phyloP scores from a whole-genome alignment of 345 rosid genomes.

The Syzygium grande region DNA sequence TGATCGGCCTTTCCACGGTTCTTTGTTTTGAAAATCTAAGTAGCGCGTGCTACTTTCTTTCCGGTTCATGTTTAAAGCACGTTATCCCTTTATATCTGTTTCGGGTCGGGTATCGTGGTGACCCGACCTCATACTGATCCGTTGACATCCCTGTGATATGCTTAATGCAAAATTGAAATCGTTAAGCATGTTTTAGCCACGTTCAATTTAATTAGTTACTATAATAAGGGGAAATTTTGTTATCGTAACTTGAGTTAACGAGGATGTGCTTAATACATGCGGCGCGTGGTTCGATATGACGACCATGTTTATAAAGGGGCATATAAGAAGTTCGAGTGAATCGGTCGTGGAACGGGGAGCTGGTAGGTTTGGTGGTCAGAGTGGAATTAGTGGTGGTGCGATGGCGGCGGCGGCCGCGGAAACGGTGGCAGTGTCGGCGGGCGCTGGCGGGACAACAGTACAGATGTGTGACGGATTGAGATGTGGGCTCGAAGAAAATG shows the following conservation, averaged over 20 bases:
- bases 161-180: not conserved
- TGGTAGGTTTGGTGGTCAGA: not conserved
- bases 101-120: not conserved
- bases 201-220: not conserved
- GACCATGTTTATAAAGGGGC: not conserved
- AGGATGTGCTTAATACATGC: not conserved
- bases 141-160: fast-evolving
- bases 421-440: fast-evolving
- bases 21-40: no score
- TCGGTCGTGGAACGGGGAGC: not conserved
- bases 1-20: not conserved
- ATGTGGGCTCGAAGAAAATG: not conserved
- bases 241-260: not conserved
- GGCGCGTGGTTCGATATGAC: not conserved
- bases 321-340: not conserved
- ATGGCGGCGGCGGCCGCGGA: fast-evolving
- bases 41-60: no score
- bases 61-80: not conserved
- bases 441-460: not conserved
- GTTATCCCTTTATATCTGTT: not conserved
- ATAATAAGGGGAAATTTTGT: not conserved
- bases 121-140: fast-evolving
- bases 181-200: not conserved
- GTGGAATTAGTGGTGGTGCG: not conserved
- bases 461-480: not conserved